A percentile compares a stretch with the other conserved stretches of the same genome.
These are phyloP conservation scores for Tulasnella sp. DNA, from an alignment of 768 basidiomycete species.

Conservation along the genomic window DNA sequence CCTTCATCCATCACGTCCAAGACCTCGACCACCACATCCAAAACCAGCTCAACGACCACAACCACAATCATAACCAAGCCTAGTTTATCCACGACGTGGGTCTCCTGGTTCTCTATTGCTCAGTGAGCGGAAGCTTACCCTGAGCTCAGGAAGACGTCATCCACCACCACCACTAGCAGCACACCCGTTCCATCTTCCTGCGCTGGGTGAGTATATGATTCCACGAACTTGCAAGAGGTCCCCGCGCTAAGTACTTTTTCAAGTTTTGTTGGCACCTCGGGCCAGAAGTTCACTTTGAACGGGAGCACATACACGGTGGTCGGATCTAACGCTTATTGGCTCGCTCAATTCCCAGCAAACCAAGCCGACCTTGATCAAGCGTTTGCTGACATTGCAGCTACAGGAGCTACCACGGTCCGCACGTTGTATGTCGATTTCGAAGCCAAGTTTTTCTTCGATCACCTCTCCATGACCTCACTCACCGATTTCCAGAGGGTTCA, in stretches of 20 bases:
- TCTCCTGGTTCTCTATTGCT: slow-evolving; percentile 3
- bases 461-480: background rate
- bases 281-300: slow-evolving; percentile 52
- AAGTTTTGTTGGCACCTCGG: slow-evolving; percentile 45
- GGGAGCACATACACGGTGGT: slow-evolving; percentile 34
- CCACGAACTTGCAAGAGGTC: background rate
- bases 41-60: background rate
- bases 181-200: background rate
- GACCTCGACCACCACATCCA: no score
- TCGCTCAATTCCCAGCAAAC: slow-evolving; percentile 45
- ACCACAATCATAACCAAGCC: background rate
- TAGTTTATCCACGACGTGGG: slow-evolving; percentile 1
- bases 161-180: background rate
- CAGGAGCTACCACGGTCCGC: slow-evolving; percentile 52
- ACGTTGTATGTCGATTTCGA: slow-evolving; percentile 41
- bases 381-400: slow-evolving; percentile 48
- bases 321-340: slow-evolving; percentile 57
- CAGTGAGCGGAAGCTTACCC: background rate
- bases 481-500: slow-evolving; percentile 46
- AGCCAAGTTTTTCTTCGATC: background rate
- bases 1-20: no score
- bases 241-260: slow-evolving; percentile 21
- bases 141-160: background rate
- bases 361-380: slow-evolving; percentile 49
- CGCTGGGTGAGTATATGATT: background rate